Percentiles rank a stretch among this genome's conserved stretches.
These are phyloP conservation scores for Starmerella vaccinii DNA, from an alignment of 805 yeast genomes.

Conservation along the genomic window DNA sequence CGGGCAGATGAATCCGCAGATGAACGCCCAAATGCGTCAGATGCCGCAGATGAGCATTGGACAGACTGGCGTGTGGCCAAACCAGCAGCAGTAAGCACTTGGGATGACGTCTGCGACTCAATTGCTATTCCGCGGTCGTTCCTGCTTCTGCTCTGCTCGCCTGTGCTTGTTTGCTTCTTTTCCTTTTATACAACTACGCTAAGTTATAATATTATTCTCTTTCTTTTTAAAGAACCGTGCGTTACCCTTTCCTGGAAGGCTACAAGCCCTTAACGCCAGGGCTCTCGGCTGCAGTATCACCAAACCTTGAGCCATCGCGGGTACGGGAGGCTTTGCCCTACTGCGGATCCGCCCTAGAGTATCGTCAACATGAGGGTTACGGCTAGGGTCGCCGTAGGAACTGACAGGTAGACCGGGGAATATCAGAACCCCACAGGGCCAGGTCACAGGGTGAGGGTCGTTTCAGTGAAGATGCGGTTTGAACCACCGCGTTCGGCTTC, in stretches of 20 bases:
- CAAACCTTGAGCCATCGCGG: slow-evolving; percentile 5
- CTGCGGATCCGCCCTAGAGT: background rate
- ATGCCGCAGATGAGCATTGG: slow-evolving; percentile 23
- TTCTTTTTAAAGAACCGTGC: background rate
- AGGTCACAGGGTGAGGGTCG: background rate
- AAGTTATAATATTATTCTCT: slow-evolving; percentile 1
- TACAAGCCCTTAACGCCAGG: background rate
- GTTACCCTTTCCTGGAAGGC: background rate
- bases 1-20: slow-evolving; percentile 21
- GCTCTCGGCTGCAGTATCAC: background rate
- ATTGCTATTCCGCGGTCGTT: background rate
- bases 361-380: slow-evolving; percentile 3
- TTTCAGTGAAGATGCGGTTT: background rate
- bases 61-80: slow-evolving; percentile 24
- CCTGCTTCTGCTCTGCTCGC: background rate
- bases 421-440: background rate
- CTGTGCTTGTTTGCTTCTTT: background rate
- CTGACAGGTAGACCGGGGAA: background rate
- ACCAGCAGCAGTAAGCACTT: slow-evolving; percentile 21
- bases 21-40: slow-evolving; percentile 23
- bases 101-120: background rate
- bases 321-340: slow-evolving; percentile 2
- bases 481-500: background rate
- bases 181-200: background rate
- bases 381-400: slow-evolving; percentile 8